Conservation (phyloP, 805 yeast species). For the Wickerhamomyces kurtzmanii region DNA sequence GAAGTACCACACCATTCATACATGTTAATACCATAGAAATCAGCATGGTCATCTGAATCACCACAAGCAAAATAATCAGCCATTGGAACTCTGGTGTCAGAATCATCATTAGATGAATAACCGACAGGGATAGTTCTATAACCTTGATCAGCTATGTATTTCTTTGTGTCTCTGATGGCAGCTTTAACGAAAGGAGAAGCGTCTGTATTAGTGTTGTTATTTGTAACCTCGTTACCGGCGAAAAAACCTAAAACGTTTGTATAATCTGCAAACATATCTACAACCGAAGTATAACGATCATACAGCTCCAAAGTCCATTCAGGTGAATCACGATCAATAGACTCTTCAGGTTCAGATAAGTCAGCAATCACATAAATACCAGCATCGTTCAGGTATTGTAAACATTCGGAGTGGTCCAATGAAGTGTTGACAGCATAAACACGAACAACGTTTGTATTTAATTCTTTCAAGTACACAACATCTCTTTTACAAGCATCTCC, state of each 20-base stretch:
- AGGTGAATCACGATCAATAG: conserved; percentile 57
- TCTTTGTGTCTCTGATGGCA: conserved; percentile 69
- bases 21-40: conserved; percentile 84
- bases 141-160: conserved; percentile 47
- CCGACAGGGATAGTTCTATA: conserved; percentile 74
- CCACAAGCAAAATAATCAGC: conserved; percentile 79
- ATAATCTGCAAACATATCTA: conserved; percentile 60
- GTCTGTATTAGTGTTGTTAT: conserved; percentile 52
- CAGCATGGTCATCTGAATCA: conserved; percentile 51
- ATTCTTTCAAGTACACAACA: conserved; percentile 53
- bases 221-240: conserved; percentile 82
- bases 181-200: conserved; percentile 81
- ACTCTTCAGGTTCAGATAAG: conserved; percentile 54
- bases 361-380: conserved; percentile 80
- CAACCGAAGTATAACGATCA: conserved; percentile 59
- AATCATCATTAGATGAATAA: conserved; percentile 74
- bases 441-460: conserved; percentile 62
- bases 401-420: conserved; percentile 59
- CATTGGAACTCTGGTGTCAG: conserved; percentile 50
- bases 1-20: conserved; percentile 82
- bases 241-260: conserved; percentile 73
- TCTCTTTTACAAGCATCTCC: conserved; percentile 56
- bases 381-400: conserved; percentile 56
- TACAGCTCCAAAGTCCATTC: conserved; percentile 53
- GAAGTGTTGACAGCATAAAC: conserved; percentile 66